These are phyloP conservation scores for Trichosporon sp. DNA, from an alignment of 1,284 basidiomycete species.

Conservation along the genomic window DNA sequence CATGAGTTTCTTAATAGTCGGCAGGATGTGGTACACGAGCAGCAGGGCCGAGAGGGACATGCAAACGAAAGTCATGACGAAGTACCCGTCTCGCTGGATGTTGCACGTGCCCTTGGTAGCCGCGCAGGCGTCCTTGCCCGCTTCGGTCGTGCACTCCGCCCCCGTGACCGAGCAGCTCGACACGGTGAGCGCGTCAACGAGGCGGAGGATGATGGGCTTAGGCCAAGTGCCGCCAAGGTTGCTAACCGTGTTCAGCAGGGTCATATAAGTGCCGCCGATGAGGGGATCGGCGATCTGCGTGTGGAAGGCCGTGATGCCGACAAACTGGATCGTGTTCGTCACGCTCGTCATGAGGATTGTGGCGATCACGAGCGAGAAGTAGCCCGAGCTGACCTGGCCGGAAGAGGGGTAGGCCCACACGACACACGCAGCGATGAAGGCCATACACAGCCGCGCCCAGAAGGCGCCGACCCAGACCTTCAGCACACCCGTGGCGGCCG, in stretches of 20 bases:
- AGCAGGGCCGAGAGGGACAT: conserved; percentile 66
- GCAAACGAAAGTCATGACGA: conserved; percentile 74
- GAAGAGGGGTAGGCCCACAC: conserved; percentile 72
- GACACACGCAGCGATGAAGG: conserved; percentile 66
- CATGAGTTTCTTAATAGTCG: conserved; percentile 58
- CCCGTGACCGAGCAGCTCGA: conserved; percentile 66
- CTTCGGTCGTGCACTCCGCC: conserved; percentile 80
- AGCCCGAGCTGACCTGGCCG: conserved; percentile 50
- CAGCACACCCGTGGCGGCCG: conserved; percentile 60
- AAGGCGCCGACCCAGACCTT: conserved; percentile 88
- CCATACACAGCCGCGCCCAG: conserved; percentile 74
- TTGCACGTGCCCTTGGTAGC: conserved; percentile 73
- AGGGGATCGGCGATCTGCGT: conserved; percentile 93
- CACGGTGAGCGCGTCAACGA: conserved; percentile 77
- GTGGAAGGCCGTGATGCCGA: conserved; percentile 96
- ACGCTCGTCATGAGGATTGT: conserved; percentile 83
- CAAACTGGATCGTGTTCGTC: conserved; percentile 90
- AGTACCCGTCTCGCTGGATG: conserved; percentile 87
- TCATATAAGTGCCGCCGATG: conserved; percentile 98
- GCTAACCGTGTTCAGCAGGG: conserved; percentile 88
- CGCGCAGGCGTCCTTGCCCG: conserved; percentile 73
- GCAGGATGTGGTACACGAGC: conserved; percentile 71
- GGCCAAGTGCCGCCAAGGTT: conserved; percentile 99
- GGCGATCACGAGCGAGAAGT: conserved; percentile 71
- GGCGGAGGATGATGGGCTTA: conserved; percentile 49